phyloP scores from a whole-genome alignment of 495 filamentous ascomycete species.

The Delitschia confertaspora region DNA sequence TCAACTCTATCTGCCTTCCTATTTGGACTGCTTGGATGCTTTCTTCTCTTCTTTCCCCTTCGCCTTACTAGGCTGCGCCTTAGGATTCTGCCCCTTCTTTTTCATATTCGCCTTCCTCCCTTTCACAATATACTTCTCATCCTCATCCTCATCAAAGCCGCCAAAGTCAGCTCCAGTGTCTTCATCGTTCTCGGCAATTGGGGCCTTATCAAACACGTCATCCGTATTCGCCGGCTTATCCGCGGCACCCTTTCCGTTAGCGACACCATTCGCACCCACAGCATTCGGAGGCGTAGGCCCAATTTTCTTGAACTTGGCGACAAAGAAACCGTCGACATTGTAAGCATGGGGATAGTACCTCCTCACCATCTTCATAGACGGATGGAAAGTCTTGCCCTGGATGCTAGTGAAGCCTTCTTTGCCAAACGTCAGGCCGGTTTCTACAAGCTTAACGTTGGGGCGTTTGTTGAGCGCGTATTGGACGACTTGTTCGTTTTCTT shows the following conservation, averaged over 20 bases:
- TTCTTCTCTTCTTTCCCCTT: conserved; percentile 22
- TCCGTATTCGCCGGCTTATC: conserved; percentile 26
- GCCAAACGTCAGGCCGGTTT: conserved; percentile 88
- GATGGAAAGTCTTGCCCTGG: conserved; percentile 81
- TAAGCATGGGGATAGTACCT: conserved; percentile 91
- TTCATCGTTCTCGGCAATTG: conserved; percentile 40
- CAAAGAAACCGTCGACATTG: conserved; percentile 98
- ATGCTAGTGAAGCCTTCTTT: conserved; percentile 81
- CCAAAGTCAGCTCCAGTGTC: conserved; percentile 50
- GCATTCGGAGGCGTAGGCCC: conserved; percentile 56
- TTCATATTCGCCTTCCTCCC: conserved; percentile 49
- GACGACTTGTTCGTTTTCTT: conserved; percentile 90
- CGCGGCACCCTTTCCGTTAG: conserved; percentile 17
- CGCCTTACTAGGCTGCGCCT: conserved; percentile 37
- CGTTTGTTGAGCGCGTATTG: conserved; percentile 84
- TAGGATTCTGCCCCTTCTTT: conserved; percentile 60
- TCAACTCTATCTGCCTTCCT: no score
- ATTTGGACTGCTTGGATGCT: not conserved
- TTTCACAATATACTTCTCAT: conserved; percentile 50
- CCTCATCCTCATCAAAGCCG: conserved; percentile 55
- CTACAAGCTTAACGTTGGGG: conserved; percentile 87
- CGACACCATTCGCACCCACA: conserved; percentile 36
- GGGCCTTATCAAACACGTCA: conserved; percentile 40
- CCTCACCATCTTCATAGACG: conserved; percentile 72
- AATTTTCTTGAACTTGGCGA: conserved; percentile 91